Percentiles rank a stretch among this genome's conserved stretches.
These are phyloP conservation scores for Copromyces sp. DNA, from an alignment of 495 filamentous ascomycete species.

Conservation along the genomic window DNA sequence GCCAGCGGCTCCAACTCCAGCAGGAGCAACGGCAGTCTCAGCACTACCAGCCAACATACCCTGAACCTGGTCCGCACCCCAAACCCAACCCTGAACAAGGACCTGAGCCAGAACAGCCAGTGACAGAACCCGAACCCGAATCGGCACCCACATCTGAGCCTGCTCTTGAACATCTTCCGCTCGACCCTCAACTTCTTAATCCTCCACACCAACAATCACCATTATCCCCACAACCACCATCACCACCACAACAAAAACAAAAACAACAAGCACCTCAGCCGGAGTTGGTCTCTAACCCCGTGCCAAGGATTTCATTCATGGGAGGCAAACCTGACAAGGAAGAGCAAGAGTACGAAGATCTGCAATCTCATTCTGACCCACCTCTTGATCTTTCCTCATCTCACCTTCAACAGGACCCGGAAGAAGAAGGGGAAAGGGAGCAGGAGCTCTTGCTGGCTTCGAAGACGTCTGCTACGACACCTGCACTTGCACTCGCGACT, in stretches of 20 bases:
- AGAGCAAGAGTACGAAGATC: not conserved
- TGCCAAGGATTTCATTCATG: not conserved
- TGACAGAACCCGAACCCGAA: slow-evolving; percentile 1
- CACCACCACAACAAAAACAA: not conserved
- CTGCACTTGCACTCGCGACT: slow-evolving; percentile 2
- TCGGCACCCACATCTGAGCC: slow-evolving; percentile 1
- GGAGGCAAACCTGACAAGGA: not conserved
- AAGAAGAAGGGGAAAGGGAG: not conserved
- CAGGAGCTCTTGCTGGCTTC: slow-evolving; percentile 1
- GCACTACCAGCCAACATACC: not conserved
- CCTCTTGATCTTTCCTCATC: not conserved
- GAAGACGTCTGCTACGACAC: not conserved
- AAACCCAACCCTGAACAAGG: slow-evolving; percentile 2
- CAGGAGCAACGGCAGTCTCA: not conserved
- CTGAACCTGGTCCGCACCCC: not conserved
- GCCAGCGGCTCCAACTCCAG: not conserved
- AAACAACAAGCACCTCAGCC: not conserved
- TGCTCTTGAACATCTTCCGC: not conserved
- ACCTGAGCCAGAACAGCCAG: slow-evolving; percentile 7
- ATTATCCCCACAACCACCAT: not conserved
- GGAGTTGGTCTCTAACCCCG: not conserved
- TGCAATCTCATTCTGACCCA: not conserved
- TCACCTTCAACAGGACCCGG: not conserved
- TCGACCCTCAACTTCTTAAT: not conserved
- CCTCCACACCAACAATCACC: not conserved